phyloP scores from a whole-genome alignment of 306 rosid species.

The Sesbania bispinosa region DNA sequence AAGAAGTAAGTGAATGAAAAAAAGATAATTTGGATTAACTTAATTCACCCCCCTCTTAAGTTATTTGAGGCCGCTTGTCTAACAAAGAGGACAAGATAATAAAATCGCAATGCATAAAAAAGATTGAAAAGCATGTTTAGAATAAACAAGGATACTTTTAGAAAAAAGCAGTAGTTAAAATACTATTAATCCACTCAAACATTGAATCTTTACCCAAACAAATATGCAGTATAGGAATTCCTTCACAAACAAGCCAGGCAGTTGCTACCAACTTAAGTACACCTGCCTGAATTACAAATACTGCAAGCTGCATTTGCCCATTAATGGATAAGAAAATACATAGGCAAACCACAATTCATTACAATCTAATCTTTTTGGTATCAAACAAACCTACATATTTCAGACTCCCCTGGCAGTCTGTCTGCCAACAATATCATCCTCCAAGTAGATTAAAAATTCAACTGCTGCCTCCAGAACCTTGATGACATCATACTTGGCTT shows the following conservation, averaged over 20 bases:
- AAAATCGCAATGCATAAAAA: background rate
- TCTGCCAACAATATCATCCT: slow-evolving; percentile 19
- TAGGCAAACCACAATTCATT: slow-evolving; percentile 39
- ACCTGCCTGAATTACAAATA: slow-evolving; percentile 32
- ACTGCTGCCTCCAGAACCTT: slow-evolving; percentile 33
- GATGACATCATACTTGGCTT: slow-evolving; percentile 31
- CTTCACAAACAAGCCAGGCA: slow-evolving; percentile 32
- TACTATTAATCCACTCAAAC: slow-evolving; percentile 8
- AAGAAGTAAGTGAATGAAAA: too few species aligned
- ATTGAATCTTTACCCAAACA: slow-evolving; percentile 23
- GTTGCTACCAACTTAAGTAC: slow-evolving; percentile 25
- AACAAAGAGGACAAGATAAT: background rate
- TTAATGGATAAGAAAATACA: slow-evolving; percentile 34
- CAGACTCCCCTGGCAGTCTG: slow-evolving; percentile 26
- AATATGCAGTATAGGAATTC: slow-evolving; percentile 23
- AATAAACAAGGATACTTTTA: background rate
- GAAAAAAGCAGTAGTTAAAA: background rate
- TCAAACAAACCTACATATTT: slow-evolving; percentile 34
- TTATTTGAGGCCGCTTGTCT: too few species aligned
- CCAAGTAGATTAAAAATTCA: slow-evolving; percentile 20
- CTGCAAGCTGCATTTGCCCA: slow-evolving; percentile 27
- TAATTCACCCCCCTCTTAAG: too few species aligned
- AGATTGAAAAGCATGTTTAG: background rate
- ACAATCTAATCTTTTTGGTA: slow-evolving; percentile 26
- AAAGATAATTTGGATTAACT: too few species aligned